phyloP scores from a whole-genome alignment of 257 asterid genomes.

The Ballota nigra region DNA sequence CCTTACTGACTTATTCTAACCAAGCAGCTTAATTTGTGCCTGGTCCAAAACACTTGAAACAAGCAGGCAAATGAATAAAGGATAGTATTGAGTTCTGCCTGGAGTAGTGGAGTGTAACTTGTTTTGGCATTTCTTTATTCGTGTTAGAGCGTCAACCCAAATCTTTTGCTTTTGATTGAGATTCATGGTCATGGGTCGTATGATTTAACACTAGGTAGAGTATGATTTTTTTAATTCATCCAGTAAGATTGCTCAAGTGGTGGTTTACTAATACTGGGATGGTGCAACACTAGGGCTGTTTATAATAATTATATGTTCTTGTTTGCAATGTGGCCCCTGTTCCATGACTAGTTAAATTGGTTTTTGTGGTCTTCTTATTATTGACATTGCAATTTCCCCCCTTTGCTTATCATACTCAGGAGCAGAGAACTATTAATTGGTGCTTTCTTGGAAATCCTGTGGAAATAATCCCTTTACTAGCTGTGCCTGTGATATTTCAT shows the following conservation, averaged over 20 bases:
- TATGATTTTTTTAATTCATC: neutral
- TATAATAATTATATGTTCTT: neutral
- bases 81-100: neutral
- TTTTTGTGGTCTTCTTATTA: neutral
- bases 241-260: neutral
- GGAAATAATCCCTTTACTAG: slow-evolving; percentile 16
- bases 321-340: neutral
- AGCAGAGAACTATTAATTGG: slow-evolving; percentile 59
- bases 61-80: neutral
- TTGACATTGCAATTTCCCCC: slow-evolving; percentile 39
- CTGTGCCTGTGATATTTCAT: neutral
- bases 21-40: neutral
- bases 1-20: neutral
- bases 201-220: neutral
- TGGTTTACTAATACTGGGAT: neutral
- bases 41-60: neutral
- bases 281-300: neutral
- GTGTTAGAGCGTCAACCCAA: neutral
- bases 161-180: neutral
- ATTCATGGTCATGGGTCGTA: neutral
- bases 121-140: neutral
- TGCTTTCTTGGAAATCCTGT: slow-evolving; percentile 52
- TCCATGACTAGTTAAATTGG: neutral
- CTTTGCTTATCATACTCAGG: slow-evolving; percentile 59
- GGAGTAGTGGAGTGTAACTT: neutral